These are phyloP conservation scores for Paxillus rubicundulus DNA, from an alignment of 768 basidiomycete genomes.

Conservation along the genomic window DNA sequence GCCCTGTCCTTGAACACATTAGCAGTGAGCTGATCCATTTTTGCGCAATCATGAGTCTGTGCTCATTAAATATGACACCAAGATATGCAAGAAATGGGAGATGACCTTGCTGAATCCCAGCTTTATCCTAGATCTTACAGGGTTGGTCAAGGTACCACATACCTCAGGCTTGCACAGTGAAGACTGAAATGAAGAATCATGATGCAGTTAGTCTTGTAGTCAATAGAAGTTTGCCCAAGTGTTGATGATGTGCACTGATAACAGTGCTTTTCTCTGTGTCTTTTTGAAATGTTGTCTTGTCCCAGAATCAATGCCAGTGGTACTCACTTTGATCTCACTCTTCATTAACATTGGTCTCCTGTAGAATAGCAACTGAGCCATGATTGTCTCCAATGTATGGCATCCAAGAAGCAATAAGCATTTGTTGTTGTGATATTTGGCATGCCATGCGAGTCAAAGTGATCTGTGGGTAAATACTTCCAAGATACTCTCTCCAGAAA, in stretches of 20 bases:
- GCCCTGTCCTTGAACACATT: slow-evolving; percentile 16
- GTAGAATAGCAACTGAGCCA: slow-evolving; percentile 47
- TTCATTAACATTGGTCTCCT: slow-evolving; percentile 49
- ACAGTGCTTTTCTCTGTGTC: slow-evolving; percentile 23
- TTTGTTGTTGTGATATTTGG: slow-evolving; percentile 55
- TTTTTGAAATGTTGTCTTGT: slow-evolving; percentile 25
- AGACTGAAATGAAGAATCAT: slow-evolving; percentile 28
- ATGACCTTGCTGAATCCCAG: slow-evolving; percentile 47
- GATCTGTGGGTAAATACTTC: slow-evolving; percentile 72
- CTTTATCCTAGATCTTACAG: slow-evolving; percentile 12
- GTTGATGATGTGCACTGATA: slow-evolving; percentile 34
- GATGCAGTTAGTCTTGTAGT: slow-evolving; percentile 34
- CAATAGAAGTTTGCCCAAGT: slow-evolving; percentile 39
- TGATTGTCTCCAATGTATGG: slow-evolving; percentile 43
- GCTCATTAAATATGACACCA: slow-evolving; percentile 58
- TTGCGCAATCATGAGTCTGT: slow-evolving; percentile 49
- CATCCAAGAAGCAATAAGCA: slow-evolving; percentile 52
- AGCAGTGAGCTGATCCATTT: slow-evolving; percentile 49
- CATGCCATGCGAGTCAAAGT: slow-evolving; percentile 43
- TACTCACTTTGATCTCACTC: slow-evolving; percentile 51
- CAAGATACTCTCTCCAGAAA: slow-evolving; percentile 54
- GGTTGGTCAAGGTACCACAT: slow-evolving; percentile 20
- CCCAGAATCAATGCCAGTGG: slow-evolving; percentile 8
- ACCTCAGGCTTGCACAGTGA: slow-evolving; percentile 37
- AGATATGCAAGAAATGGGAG: slow-evolving; percentile 65